Conservation (phyloP, 176 grass and related monocot genomes). For the Cocos nucifera region DNA sequence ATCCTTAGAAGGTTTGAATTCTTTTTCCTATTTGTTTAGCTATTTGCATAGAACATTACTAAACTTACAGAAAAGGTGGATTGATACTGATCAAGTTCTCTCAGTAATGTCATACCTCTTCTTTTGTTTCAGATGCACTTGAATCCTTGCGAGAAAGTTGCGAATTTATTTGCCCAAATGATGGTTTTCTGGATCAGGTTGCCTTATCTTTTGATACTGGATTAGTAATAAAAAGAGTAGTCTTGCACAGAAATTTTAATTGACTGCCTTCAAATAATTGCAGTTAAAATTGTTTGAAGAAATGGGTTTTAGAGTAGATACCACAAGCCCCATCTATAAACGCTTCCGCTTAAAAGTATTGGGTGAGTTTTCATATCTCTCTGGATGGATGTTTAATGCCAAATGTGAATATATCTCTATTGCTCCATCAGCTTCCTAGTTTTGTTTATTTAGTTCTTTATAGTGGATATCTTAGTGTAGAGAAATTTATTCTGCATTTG, state of each 20-base stretch:
- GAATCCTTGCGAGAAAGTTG: conserved; percentile 58
- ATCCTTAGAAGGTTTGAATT: conserved; percentile 62
- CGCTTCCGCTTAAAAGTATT: conserved; percentile 78
- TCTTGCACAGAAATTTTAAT: neutral
- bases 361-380: conserved; percentile 33
- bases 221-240: conserved; percentile 10
- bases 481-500: too few relatives aligned
- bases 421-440: too few relatives aligned
- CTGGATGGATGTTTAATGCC: too few relatives aligned
- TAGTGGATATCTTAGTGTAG: too few relatives aligned
- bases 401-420: too few relatives aligned
- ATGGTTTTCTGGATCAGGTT: conserved; percentile 93
- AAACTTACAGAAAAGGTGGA: too few relatives aligned
- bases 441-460: too few relatives aligned
- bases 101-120: conserved; percentile 7
- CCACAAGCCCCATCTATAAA: conserved; percentile 71
- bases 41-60: neutral
- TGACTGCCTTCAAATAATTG: conserved; percentile 9
- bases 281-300: conserved; percentile 93
- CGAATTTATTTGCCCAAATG: conserved; percentile 54
- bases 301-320: conserved; percentile 85
- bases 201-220: conserved; percentile 5
- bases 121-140: conserved; percentile 65
- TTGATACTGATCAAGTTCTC: too few relatives aligned
- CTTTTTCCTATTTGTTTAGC: neutral